Evolutionary conservation across 352 stramenopile species (phyloP).

Genomic region (Pythium guiyangense): DNA sequence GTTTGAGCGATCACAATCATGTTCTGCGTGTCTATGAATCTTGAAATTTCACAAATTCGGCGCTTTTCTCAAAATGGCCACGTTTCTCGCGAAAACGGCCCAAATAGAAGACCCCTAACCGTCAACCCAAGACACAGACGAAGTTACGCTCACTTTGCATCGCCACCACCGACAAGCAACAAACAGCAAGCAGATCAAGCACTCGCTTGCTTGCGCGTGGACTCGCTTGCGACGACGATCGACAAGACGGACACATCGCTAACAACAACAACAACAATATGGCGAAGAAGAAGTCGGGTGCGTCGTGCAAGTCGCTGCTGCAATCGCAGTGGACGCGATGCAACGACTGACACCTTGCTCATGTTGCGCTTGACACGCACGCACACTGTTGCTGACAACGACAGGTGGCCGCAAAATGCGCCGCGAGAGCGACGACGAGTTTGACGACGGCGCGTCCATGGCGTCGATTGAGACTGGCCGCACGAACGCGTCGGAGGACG

Average conservation of each 20-base stretch:
- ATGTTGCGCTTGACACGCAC: no score
- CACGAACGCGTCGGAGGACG: conserved; percentile 58
- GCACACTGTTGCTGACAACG: conserved; percentile 12
- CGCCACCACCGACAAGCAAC: no score
- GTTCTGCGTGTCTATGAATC: not conserved
- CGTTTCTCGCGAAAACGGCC: not conserved
- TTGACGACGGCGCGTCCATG: conserved; percentile 62
- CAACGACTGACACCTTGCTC: not conserved
- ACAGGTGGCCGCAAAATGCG: conserved; percentile 41
- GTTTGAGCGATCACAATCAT: not conserved
- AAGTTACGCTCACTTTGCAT: no score
- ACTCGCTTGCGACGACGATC: not conserved
- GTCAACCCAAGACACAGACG: no score
- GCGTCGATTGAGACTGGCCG: conserved; percentile 62
- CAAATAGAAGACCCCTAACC: no score
- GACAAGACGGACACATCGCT: not conserved
- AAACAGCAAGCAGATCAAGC: not conserved
- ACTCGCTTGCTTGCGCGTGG: not conserved
- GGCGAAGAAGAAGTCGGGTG: conserved; percentile 68
- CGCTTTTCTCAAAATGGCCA: not conserved
- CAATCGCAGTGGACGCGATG: not conserved
- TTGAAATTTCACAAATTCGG: not conserved
- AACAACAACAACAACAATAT: conserved; percentile 19
- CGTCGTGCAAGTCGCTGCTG: not conserved
- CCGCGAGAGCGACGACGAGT: conserved; percentile 52